These are phyloP conservation scores for Teunomyces funiuensis DNA, from an alignment of 805 yeast species.

Conservation along the genomic window DNA sequence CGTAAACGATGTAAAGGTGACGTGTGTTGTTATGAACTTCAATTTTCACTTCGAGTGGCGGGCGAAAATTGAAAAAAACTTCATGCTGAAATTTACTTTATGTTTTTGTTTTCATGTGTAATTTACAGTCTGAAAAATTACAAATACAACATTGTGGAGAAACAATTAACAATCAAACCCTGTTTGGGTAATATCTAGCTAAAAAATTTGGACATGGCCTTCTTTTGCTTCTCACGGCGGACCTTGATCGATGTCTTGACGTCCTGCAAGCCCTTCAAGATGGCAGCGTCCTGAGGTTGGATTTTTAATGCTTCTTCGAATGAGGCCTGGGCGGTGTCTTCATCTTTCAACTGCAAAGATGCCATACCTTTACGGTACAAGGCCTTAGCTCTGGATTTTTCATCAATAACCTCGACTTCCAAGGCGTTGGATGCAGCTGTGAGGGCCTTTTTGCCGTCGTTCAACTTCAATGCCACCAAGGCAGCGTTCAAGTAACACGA, in stretches of 20 bases:
- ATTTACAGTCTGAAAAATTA: not conserved
- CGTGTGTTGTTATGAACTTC: not conserved
- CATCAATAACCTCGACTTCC: slow-evolving; percentile 57
- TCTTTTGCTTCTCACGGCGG: slow-evolving; percentile 68
- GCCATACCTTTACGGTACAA: slow-evolving; percentile 84
- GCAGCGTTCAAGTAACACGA: slow-evolving; percentile 73
- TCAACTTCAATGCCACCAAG: slow-evolving; percentile 65
- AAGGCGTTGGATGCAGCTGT: slow-evolving; percentile 66
- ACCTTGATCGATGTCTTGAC: slow-evolving; percentile 52
- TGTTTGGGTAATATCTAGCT: not conserved
- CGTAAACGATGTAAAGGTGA: slow-evolving; percentile 4
- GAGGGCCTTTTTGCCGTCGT: slow-evolving; percentile 53
- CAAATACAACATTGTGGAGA: not conserved
- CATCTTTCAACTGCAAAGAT: slow-evolving; percentile 58
- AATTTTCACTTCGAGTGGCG: slow-evolving; percentile 5
- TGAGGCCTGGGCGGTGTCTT: slow-evolving; percentile 65
- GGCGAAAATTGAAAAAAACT: slow-evolving; percentile 5
- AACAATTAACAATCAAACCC: not conserved
- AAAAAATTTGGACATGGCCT: slow-evolving; percentile 73
- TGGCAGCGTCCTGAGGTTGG: slow-evolving; percentile 73
- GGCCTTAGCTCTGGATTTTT: slow-evolving; percentile 79
- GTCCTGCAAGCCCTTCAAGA: slow-evolving; percentile 60
- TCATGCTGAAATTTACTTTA: slow-evolving; percentile 2
- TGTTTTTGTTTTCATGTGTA: not conserved
- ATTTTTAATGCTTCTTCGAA: slow-evolving; percentile 62